Conservation (phyloP, 805 yeast species). For the Saturnispora bothae region DNA sequence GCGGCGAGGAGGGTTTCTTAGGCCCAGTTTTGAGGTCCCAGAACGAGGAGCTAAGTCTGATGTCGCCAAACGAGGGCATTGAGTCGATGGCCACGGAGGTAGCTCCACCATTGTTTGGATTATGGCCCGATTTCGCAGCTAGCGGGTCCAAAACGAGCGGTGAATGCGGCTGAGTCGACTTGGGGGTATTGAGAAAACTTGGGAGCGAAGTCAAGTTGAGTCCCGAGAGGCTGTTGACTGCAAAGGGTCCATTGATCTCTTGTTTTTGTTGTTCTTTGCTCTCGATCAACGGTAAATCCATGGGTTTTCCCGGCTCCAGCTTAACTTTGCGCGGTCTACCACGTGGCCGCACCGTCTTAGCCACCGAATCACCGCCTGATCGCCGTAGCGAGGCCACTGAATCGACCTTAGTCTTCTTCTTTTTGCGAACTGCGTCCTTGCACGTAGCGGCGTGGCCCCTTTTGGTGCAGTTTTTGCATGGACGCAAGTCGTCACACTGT, state of each 20-base stretch:
- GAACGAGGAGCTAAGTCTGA: conserved; percentile 8
- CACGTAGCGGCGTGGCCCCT: conserved; percentile 45
- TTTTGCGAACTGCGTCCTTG: conserved; percentile 46
- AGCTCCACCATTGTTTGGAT: too few relatives aligned
- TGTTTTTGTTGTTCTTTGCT: too few relatives aligned
- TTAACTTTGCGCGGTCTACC: conserved; percentile 6
- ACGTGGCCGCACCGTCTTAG: conserved; percentile 1
- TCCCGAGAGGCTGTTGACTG: neutral
- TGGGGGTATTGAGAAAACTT: conserved; percentile 4
- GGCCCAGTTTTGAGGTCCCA: conserved; percentile 5
- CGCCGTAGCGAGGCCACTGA: neutral
- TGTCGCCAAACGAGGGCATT: conserved; percentile 13
- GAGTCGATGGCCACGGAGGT: neutral
- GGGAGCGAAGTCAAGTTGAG: conserved; percentile 1
- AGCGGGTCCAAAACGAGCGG: neutral
- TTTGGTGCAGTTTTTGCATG: conserved; percentile 62
- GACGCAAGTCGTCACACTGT: conserved; percentile 60
- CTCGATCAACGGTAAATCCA: too few relatives aligned
- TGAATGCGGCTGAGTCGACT: conserved; percentile 4
- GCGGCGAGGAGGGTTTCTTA: neutral
- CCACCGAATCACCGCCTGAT: too few relatives aligned
- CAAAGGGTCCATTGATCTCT: too few relatives aligned
- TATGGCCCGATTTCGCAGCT: neutral
- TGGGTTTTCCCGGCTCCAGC: neutral
- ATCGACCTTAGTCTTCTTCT: conserved; percentile 12